These are phyloP conservation scores for Grosmannia clavigera DNA, from an alignment of 2,329 filamentous ascomycete genomes.

Conservation along the genomic window DNA sequence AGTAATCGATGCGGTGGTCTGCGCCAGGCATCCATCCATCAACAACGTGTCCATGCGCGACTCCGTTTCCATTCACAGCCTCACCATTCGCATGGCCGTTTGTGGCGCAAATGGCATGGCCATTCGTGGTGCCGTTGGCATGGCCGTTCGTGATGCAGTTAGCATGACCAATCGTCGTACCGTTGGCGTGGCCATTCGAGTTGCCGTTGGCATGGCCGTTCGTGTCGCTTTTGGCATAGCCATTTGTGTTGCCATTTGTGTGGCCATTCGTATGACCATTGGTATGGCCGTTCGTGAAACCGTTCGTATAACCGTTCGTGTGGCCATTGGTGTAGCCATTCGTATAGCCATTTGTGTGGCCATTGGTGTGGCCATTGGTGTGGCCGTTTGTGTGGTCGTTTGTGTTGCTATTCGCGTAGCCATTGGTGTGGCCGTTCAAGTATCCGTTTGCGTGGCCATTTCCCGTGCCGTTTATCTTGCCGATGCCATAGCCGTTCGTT, in stretches of 20 bases:
- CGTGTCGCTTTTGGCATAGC: too few species aligned
- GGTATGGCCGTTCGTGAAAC: not conserved
- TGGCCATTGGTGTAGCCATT: slow-evolving; percentile 12
- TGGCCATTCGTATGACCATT: slow-evolving; percentile 12
- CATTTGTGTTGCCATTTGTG: not conserved
- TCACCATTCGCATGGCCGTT: slow-evolving; percentile 15
- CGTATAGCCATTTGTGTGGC: slow-evolving; percentile 12
- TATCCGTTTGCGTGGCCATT: slow-evolving; percentile 7
- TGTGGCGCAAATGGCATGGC: slow-evolving; percentile 3
- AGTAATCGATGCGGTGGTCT: slow-evolving; percentile 51
- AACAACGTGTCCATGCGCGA: slow-evolving; percentile 18
- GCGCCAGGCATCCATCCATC: slow-evolving; percentile 48
- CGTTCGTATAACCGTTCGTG: slow-evolving; percentile 3
- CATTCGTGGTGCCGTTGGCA: slow-evolving; percentile 3
- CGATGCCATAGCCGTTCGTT: not conserved
- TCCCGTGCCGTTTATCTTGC: slow-evolving; percentile 7
- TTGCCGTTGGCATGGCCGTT: slow-evolving; percentile 12
- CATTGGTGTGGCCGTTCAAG: slow-evolving; percentile 14
- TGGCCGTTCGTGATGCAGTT: slow-evolving; percentile 4
- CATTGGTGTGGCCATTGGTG: slow-evolving; percentile 19
- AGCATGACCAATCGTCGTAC: not conserved
- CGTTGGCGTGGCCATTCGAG: slow-evolving; percentile 7
- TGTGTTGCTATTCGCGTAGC: slow-evolving; percentile 19
- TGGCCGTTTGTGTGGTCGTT: slow-evolving; percentile 14
- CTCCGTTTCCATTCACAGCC: slow-evolving; percentile 18